Base-by-base conservation (phyloP, 169 alveolate species). In the Plasmodium yoelii region DNA sequence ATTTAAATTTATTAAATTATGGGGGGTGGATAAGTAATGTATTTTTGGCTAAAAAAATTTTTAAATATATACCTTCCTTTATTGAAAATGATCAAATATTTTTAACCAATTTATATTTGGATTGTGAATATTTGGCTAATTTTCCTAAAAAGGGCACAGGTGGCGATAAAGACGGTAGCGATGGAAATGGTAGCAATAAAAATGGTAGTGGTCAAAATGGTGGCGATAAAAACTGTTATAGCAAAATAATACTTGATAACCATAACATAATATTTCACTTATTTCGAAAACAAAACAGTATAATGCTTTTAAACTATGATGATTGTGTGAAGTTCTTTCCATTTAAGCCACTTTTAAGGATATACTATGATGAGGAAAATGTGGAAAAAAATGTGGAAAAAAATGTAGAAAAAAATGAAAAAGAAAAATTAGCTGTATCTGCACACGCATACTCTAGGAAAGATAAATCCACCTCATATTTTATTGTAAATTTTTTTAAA, bases 11-110 rank as follows among this genome's bases (percentile, higher is more conserved):
- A 22, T 26, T 77, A 63, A 77, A 77, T 51, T 77, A 77, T 44
- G 88, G 88, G 0, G 88, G 88, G n/a, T 77, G 88, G 88, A 77
- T 77, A 44, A 77, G 88, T 15, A 77, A 61, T 44, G 88, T 77
- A 15, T 77, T 63, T 19, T 44, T 77, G 24, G 88, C 88, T n/a
- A 77, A 77, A 51, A 49, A 77, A 51, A 34, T 77, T 28, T 53
- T 77, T n/a, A 77, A 53, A 51, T 77, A 77, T 46, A 77, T 77
- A 53, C 88, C 88, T 64, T 63, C 88, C 18, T 77, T 77, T 77
- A 77, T 77, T 77, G 88, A 77, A 49, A 77, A 77, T 57, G 88
- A 77, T 44, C 88, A 77, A 68, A 63, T 77, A 22, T 77, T 77
- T 56, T 69, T 77, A 28, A 77, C 88, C 13, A 77, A 77, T 46